A percentile compares a stretch with the other conserved stretches of the same genome.
Conservation (phyloP, 1,284 basidiomycete genomes). For the Irpex rosettiformis region DNA sequence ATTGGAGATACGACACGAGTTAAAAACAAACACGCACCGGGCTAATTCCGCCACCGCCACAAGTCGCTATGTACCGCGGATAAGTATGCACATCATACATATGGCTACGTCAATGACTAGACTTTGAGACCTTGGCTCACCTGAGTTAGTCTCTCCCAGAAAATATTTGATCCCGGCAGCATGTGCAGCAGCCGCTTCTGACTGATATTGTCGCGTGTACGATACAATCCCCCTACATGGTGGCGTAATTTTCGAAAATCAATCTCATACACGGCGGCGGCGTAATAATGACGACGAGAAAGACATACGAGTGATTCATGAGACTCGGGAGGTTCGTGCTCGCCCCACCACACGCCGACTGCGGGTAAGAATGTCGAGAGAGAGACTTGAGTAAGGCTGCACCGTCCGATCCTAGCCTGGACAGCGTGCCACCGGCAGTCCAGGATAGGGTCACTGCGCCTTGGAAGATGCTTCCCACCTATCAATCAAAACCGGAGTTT, state of each 20-base stretch:
- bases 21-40: constrained; percentile 17
- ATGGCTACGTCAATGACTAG: not conserved
- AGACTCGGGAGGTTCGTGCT: constrained; percentile 36
- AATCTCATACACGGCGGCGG: not conserved
- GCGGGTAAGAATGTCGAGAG: constrained; percentile 42
- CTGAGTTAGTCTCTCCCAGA: constrained; percentile 45
- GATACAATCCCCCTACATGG: constrained; percentile 34
- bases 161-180: constrained; percentile 35
- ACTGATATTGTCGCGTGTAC: constrained; percentile 33
- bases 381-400: constrained; percentile 34
- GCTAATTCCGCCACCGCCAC: constrained; percentile 42
- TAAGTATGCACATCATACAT: too few relatives aligned
- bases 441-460: constrained; percentile 41
- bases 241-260: not conserved
- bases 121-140: constrained; percentile 17
- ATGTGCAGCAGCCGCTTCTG: constrained; percentile 36
- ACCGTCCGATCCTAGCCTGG: constrained; percentile 31
- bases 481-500: not conserved
- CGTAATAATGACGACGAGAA: not conserved
- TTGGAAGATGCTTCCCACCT: constrained; percentile 39
- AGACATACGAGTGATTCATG: constrained; percentile 39
- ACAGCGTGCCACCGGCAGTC: constrained; percentile 34
- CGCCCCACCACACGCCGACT: constrained; percentile 41
- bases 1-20: not conserved
- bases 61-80: constrained; percentile 31